phyloP scores from a whole-genome alignment of 495 filamentous ascomycete genomes.

The Penicillium robsamsonii region DNA sequence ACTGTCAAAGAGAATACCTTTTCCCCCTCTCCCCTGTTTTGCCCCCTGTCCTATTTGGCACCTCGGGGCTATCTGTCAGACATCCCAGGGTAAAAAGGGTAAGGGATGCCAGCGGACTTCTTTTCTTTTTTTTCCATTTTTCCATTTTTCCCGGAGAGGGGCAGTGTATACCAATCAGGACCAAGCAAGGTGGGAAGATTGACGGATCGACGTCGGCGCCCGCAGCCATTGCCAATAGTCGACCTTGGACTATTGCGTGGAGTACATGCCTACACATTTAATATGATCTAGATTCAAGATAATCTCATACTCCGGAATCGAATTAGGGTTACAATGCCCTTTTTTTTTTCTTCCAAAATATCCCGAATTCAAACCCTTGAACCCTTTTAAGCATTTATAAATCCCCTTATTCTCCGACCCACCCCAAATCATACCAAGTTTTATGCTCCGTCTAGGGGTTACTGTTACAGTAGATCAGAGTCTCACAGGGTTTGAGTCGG shows the following conservation, averaged over 20 bases:
- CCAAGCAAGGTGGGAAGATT: conserved; percentile 35
- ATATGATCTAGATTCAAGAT: too few relatives aligned
- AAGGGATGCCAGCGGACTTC: conserved; percentile 14
- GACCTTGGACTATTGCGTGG: conserved; percentile 28
- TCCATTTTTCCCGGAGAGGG: conserved; percentile 4
- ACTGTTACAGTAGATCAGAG: conserved; percentile 28
- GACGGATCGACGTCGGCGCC: conserved; percentile 44
- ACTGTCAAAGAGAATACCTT: not conserved
- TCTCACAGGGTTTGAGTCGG: conserved; percentile 24
- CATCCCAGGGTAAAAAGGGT: conserved; percentile 22
- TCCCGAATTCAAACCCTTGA: not conserved
- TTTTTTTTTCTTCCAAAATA: too few relatives aligned
- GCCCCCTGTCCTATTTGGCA: conserved; percentile 4
- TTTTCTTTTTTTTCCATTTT: not conserved
- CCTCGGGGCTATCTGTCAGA: conserved; percentile 35
- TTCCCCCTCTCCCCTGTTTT: not conserved
- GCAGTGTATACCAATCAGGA: conserved; percentile 32
- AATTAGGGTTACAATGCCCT: not conserved
- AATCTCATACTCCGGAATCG: too few relatives aligned
- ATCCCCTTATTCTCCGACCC: conserved; percentile 26
- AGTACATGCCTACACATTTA: conserved; percentile 7
- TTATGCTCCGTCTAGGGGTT: conserved; percentile 33
- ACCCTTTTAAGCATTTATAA: not conserved
- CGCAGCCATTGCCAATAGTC: conserved; percentile 48
- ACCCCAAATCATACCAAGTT: conserved; percentile 12